Percentiles rank a stretch among this genome's conserved stretches.
These are phyloP conservation scores for Bolboschoenoplectus hybrid DNA, from an alignment of 202 grass and related monocot genomes.

Conservation along the genomic window DNA sequence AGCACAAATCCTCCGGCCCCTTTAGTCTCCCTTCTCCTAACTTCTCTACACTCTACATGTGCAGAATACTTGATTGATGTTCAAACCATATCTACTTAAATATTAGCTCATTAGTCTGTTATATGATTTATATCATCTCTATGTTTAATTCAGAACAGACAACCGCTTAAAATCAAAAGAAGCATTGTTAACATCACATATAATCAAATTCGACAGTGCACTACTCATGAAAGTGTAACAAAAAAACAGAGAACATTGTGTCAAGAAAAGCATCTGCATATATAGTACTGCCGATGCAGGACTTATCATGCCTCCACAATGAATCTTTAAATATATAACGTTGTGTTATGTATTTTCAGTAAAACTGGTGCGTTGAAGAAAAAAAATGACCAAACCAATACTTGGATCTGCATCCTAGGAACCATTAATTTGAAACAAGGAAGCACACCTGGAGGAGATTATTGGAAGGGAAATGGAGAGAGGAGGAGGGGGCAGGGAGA, in stretches of 20 bases:
- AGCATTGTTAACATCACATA: neutral
- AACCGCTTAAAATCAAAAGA: neutral
- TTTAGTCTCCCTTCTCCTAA: constrained; percentile 55
- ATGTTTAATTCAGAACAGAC: neutral
- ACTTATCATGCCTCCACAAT: neutral
- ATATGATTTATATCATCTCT: neutral
- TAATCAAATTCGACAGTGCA: neutral
- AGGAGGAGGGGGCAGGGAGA: constrained; percentile 5
- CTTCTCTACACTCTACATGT: constrained; percentile 59
- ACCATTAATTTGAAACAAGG: neutral
- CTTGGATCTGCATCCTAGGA: neutral
- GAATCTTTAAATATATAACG: too few relatives aligned
- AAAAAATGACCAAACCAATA: neutral
- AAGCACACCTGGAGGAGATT: constrained; percentile 63
- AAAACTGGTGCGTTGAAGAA: neutral
- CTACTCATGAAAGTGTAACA: neutral
- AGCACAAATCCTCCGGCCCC: constrained; percentile 67
- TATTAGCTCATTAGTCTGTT: neutral
- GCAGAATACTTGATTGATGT: neutral
- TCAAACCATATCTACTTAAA: neutral
- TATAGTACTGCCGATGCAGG: neutral
- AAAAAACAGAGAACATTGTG: too few relatives aligned
- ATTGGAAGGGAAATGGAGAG: constrained; percentile 42
- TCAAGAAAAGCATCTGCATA: too few relatives aligned
- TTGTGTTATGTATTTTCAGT: neutral